Conservation (phyloP, 805 yeast species). For the Nakazawaea holstii region DNA sequence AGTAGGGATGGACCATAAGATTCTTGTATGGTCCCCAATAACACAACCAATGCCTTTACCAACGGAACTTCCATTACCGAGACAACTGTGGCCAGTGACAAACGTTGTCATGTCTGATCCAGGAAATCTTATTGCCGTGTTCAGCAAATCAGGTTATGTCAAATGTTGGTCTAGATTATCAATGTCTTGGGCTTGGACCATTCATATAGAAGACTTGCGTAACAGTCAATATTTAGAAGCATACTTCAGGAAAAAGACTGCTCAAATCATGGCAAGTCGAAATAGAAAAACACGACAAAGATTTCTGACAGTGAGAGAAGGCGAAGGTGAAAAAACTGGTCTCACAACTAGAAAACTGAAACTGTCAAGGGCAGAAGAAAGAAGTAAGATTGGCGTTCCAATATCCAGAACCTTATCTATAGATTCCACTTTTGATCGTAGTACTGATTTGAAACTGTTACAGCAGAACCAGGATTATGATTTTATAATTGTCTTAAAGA, state of each 20-base stretch:
- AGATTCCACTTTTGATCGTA: conserved; percentile 27
- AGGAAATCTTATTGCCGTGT: conserved; percentile 53
- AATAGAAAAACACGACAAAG: conserved; percentile 17
- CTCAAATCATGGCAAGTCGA: conserved; percentile 36
- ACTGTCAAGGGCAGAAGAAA: conserved; percentile 16
- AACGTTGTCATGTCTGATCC: conserved; percentile 51
- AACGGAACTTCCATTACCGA: conserved; percentile 33
- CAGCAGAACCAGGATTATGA: conserved; percentile 31
- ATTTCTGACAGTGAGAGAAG: conserved; percentile 7
- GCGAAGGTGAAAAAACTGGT: background rate
- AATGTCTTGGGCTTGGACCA: conserved; percentile 55
- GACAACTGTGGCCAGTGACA: conserved; percentile 57
- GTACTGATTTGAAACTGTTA: conserved; percentile 22
- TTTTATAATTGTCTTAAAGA: conserved; percentile 45
- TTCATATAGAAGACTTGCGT: conserved; percentile 33
- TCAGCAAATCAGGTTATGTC: conserved; percentile 45
- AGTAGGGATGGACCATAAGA: conserved; percentile 68
- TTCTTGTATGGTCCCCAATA: conserved; percentile 71
- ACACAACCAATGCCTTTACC: conserved; percentile 41
- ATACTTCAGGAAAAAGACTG: conserved; percentile 54
- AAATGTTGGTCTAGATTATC: conserved; percentile 57
- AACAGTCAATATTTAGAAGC: conserved; percentile 42
- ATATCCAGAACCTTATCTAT: conserved; percentile 21
- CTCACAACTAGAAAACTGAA: conserved; percentile 12
- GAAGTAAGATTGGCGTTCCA: conserved; percentile 26